Percentiles rank a stretch among this genome's conserved stretches.
These are phyloP conservation scores for Phoma herbarum DNA, from an alignment of 2,329 filamentous ascomycete species.

Conservation along the genomic window DNA sequence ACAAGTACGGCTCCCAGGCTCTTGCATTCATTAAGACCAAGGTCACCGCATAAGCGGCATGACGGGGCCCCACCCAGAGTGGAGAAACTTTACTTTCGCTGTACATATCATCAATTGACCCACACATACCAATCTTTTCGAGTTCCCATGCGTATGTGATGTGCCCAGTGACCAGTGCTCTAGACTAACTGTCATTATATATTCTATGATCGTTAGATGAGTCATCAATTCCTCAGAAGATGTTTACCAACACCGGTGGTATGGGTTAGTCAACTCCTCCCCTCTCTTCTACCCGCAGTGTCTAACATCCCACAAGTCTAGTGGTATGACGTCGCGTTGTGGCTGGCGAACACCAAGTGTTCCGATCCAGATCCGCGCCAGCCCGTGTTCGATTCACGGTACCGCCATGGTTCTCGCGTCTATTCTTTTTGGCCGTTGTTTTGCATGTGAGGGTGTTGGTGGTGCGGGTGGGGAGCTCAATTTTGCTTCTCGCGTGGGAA, in stretches of 20 bases:
- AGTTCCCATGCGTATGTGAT: background rate
- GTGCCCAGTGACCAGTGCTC: background rate
- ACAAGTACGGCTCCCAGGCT: constrained; percentile 67
- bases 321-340: constrained; percentile 54
- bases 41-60: constrained; percentile 48
- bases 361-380: constrained; percentile 48
- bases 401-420: background rate
- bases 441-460: background rate
- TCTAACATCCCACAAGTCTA: constrained; percentile 29
- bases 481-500: background rate
- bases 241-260: constrained; percentile 31
- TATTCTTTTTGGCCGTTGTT: background rate
- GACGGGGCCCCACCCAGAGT: background rate
- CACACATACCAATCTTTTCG: background rate
- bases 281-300: background rate
- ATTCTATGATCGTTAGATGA: background rate
- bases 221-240: constrained; percentile 15
- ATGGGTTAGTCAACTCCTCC: constrained; percentile 29
- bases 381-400: constrained; percentile 49
- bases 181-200: background rate
- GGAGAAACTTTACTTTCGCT: constrained; percentile 2
- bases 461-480: background rate
- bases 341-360: constrained; percentile 38
- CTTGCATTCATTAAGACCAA: constrained; percentile 67
- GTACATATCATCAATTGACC: constrained; percentile 16